These are phyloP conservation scores for Citrullus amarus DNA, from an alignment of 306 rosid species.

Conservation along the genomic window DNA sequence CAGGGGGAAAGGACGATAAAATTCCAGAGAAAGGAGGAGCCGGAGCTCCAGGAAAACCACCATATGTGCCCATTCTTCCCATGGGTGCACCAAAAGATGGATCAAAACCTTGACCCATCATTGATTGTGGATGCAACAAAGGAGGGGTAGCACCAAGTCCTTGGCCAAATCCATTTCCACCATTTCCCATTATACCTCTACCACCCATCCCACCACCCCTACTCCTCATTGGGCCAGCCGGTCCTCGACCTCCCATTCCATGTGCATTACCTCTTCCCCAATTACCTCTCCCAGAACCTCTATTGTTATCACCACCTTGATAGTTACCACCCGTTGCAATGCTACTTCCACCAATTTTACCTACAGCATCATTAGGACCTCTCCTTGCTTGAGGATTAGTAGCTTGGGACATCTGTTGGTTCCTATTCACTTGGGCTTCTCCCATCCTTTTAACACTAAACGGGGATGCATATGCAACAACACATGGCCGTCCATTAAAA, in stretches of 20 bases:
- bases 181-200: slow-evolving; percentile 87
- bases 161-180: slow-evolving; percentile 86
- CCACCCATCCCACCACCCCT: slow-evolving; percentile 85
- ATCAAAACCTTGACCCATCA: slow-evolving; percentile 96
- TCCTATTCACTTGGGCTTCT: slow-evolving; percentile 74
- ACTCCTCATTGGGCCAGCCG: slow-evolving; percentile 64
- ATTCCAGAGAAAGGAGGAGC: slow-evolving; percentile 77
- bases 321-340: slow-evolving; percentile 73
- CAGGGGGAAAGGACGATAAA: slow-evolving; percentile 67
- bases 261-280: slow-evolving; percentile 81
- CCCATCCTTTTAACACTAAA: slow-evolving; percentile 90
- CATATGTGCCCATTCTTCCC: slow-evolving; percentile 86
- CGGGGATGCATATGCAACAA: slow-evolving; percentile 79
- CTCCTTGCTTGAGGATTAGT: slow-evolving; percentile 40
- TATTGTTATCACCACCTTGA: slow-evolving; percentile 74
- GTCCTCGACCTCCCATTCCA: slow-evolving; percentile 82
- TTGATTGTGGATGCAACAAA: slow-evolving; percentile 68
- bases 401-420: slow-evolving; percentile 53
- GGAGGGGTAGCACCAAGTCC: slow-evolving; percentile 77
- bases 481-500: slow-evolving; percentile 85
- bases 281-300: slow-evolving; percentile 76
- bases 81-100: slow-evolving; percentile 86
- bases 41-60: slow-evolving; percentile 92
- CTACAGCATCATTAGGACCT: slow-evolving; percentile 52
- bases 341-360: slow-evolving; percentile 53